Evolutionary conservation across 352 stramenopile species (phyloP), one percentile per base, ranked within the genome.

Genomic region (Pythium periplocum): DNA sequence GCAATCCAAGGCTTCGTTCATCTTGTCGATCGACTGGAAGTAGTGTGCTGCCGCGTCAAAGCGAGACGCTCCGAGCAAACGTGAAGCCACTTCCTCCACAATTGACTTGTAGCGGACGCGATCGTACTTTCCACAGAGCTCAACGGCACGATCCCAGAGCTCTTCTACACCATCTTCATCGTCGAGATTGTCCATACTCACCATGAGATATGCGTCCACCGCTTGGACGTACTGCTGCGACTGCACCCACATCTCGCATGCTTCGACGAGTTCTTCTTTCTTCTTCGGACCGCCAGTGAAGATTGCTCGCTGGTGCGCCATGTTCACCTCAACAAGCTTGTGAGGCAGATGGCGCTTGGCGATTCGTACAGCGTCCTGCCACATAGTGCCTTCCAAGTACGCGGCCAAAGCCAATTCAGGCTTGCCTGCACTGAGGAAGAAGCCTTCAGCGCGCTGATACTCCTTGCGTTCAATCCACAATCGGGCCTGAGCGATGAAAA

Each of bases 401-500:
- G 78, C 76, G 4, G 87, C 74, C 6, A 98, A 67, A 3, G 90
- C 88, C 4, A 96, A 67, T 51, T 98, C 92, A 1, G 92, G 92
- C 52, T 97, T 96, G 4, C 83, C 84, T 4, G 89, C 91, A 48
- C 83, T 88, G 1, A 98, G 55, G 69, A 96, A 98, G 48, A 98
- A 92, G 0, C 86, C 77, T 64, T 98, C 93, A 1, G 80, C 75
- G 4, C 71, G 68, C 40, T 87, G 71, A 57, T 87, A 88, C 58
- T 98, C 85, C 48, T 95, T 94, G 30, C 72, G 69, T 35, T 95
- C 87, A 43, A 90, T 85, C 67, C 75, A 91, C 9, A 95, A 70
- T 31, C 86, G 64, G n/a, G 86, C 93, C 52, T 98, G 84, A 0
- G 88, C 90, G 30, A 96, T 84, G 55, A 97, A 96, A 12, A 98